Conservation (phyloP, 2,329 filamentous ascomycete genomes). For the Pseudogymnoascus sp. region DNA sequence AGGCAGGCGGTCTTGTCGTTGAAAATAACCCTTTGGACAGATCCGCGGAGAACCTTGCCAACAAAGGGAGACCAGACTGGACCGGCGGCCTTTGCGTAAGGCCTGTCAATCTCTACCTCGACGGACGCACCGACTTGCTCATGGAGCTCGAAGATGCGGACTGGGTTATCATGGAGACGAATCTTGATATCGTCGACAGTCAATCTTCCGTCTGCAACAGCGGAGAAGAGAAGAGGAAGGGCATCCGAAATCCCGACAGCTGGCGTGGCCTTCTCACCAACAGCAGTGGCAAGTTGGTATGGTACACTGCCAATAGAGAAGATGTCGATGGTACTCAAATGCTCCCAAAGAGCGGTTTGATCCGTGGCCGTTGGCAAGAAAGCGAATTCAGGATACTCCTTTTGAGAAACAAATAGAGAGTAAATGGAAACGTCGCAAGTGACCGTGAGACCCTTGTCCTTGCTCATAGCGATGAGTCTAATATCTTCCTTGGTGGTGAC, state of each 20-base stretch:
- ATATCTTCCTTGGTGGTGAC: conserved; percentile 79
- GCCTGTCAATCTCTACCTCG: conserved; percentile 68
- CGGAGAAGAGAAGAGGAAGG: conserved; percentile 66
- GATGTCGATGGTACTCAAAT: conserved; percentile 65
- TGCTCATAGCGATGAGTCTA: conserved; percentile 65
- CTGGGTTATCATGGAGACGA: conserved; percentile 69
- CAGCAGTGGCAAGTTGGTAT: conserved; percentile 59
- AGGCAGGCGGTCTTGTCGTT: conserved; percentile 66
- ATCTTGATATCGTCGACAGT: conserved; percentile 65
- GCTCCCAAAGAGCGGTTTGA: conserved; percentile 66
- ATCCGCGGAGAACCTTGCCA: conserved; percentile 59
- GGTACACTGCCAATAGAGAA: conserved; percentile 74
- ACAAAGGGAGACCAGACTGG: conserved; percentile 63
- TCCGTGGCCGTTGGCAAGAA: conserved; percentile 60
- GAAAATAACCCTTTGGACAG: conserved; percentile 69
- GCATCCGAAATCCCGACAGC: conserved; percentile 64
- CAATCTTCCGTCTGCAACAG: conserved; percentile 64
- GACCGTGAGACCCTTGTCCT: conserved; percentile 72
- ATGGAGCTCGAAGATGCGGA: conserved; percentile 74
- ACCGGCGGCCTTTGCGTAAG: conserved; percentile 49
- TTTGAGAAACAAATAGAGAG: conserved; percentile 64
- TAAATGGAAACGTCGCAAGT: conserved; percentile 80
- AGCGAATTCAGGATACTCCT: conserved; percentile 59
- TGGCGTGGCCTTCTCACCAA: conserved; percentile 46
- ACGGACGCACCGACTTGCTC: conserved; percentile 67